phyloP scores from a whole-genome alignment of 768 basidiomycete species.

The Aureoboletus auriporus region DNA sequence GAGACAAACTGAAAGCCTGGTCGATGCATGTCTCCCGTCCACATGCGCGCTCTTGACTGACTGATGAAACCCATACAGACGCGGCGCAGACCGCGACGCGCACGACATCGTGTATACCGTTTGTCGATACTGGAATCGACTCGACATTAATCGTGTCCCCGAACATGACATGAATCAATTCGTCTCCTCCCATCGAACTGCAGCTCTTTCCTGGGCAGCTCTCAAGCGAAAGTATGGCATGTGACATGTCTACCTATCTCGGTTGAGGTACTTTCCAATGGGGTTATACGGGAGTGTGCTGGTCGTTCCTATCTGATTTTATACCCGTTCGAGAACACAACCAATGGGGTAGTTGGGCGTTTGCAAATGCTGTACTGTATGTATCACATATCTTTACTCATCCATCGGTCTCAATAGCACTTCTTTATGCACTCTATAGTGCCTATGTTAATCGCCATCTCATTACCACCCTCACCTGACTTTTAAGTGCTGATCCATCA shows the following conservation, averaged over 20 bases:
- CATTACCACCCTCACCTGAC: background rate
- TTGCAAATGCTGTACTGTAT: slow-evolving; percentile 22
- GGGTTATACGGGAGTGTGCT: slow-evolving; percentile 1
- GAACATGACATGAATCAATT: slow-evolving; percentile 85
- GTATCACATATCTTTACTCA: slow-evolving; percentile 9
- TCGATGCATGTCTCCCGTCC: slow-evolving; percentile 51
- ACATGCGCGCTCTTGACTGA: slow-evolving; percentile 7
- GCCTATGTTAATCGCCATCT: slow-evolving; percentile 2
- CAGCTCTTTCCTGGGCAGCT: slow-evolving; percentile 68
- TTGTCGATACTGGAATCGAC: slow-evolving; percentile 72
- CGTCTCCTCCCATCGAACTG: slow-evolving; percentile 54
- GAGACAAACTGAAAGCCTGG: slow-evolving; percentile 83
- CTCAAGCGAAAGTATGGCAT: slow-evolving; percentile 73
- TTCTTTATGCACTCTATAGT: slow-evolving; percentile 2
- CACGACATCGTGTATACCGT: slow-evolving; percentile 72
- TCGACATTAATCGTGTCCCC: slow-evolving; percentile 83
- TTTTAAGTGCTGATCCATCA: slow-evolving; percentile 12
- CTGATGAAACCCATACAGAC: slow-evolving; percentile 40
- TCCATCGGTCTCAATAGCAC: slow-evolving; percentile 3
- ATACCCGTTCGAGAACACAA: slow-evolving; percentile 16
- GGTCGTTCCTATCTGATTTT: slow-evolving; percentile 26
- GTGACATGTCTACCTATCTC: slow-evolving; percentile 21
- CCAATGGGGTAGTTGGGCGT: slow-evolving; percentile 8
- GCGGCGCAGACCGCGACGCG: slow-evolving; percentile 67
- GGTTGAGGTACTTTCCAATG: background rate